phyloP scores from a whole-genome alignment of 108 stramenopile genomes.

The Chaetoceros tenuissimus region DNA sequence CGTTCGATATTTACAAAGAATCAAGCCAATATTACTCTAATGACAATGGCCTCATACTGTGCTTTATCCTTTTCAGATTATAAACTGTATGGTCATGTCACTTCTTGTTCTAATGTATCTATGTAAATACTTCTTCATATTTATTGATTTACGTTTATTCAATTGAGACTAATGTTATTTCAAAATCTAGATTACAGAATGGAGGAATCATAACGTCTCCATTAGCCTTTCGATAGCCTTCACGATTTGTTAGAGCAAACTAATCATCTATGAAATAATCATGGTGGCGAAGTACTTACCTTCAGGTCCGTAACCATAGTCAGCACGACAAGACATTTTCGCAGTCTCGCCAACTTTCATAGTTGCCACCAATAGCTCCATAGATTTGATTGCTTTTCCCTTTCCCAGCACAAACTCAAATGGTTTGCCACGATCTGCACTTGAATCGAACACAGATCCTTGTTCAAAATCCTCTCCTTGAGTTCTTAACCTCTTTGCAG shows the following conservation, averaged over 20 bases:
- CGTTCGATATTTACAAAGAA: too few species aligned
- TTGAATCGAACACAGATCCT: slow-evolving; percentile 46
- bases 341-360: slow-evolving; percentile 38
- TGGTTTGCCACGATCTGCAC: slow-evolving; percentile 9
- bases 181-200: slow-evolving; percentile 49
- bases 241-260: too few species aligned
- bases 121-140: too few species aligned
- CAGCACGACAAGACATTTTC: slow-evolving; percentile 29
- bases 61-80: too few species aligned
- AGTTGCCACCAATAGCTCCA: slow-evolving; percentile 27
- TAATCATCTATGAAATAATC: too few species aligned
- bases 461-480: slow-evolving; percentile 16
- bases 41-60: too few species aligned
- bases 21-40: too few species aligned
- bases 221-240: slow-evolving; percentile 32
- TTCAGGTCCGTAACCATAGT: slow-evolving; percentile 58
- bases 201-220: slow-evolving; percentile 55
- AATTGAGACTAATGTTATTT: slow-evolving; percentile 25
- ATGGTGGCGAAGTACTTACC: too few species aligned
- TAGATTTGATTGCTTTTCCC: slow-evolving; percentile 32
- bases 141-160: too few species aligned
- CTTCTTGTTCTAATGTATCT: too few species aligned
- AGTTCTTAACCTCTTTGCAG: slow-evolving; percentile 28
- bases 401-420: slow-evolving; percentile 24
- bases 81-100: too few species aligned